Evolutionary conservation across 2,329 filamentous ascomycete species (phyloP), one percentile per base, ranked within the genome.

Genomic region (Fusarium sp.): DNA sequence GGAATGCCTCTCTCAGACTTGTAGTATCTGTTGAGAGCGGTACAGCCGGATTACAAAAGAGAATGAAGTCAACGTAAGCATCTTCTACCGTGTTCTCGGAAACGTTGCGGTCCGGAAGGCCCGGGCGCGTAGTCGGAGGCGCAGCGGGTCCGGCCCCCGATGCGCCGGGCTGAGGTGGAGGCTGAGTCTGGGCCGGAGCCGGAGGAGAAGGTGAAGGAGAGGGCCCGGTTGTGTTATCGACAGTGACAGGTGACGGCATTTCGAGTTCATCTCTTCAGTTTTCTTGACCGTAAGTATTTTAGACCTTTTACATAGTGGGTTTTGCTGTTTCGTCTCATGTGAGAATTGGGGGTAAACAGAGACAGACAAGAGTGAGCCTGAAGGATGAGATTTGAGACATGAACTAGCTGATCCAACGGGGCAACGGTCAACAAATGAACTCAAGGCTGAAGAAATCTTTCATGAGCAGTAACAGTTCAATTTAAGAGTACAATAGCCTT

Each of bases 41-140:
- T 53, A 97, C 90, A 45, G 89, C 90, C 8, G 95, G 95, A 80
- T 98, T 98, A 85, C 95, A 97, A 81, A 94, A 93, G 62, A 98
- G 86, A 75, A 98, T 92, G 79, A 98, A 98, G 73, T 85, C 81
- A 65, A 95, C 91, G 79, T 95, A 98, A 54, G 93, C 91, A 78
- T 95, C 90, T 76, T 95, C 93, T 71, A 98, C 91, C 15, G 87
- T 92, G 4, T 88, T 87, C 74, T 89, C 87, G 6, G 88, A 90
- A 33, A 97, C 90, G 67, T 90, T 84, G 69, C 87, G 89, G 60
- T 90, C 85, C 11, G 95, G 95, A 50, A 95, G 81, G 23, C 81
- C 67, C 40, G 75, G 75, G 30, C 71, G 73, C 38, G 64, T 60
- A 42, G 64, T 56, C 40, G 71, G 60, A 56, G 70, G 54, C 53